A percentile compares a stretch with the other conserved stretches of the same genome.
phyloP scores from a whole-genome alignment of 2,329 filamentous ascomycete species.

The Nannizziopsis arthrosporioides region DNA sequence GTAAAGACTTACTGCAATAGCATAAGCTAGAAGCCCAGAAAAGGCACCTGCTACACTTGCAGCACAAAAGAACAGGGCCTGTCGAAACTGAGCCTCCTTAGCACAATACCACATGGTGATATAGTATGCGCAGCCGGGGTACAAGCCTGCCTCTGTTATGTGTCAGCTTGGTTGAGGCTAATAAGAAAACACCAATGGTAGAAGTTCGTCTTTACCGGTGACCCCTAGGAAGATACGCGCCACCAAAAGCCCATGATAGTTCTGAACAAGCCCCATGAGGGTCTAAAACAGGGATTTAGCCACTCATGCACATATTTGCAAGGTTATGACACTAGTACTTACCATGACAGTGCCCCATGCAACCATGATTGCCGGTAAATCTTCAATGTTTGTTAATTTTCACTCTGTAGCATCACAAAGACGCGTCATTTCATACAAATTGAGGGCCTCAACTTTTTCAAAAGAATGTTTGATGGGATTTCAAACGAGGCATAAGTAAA shows the following conservation, averaged over 20 bases:
- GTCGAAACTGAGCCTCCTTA: constrained; percentile 33
- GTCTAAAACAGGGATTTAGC: constrained; percentile 22
- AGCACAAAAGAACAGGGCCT: constrained; percentile 39
- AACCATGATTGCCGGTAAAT: constrained; percentile 25
- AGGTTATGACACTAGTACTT: not conserved
- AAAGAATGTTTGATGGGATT: constrained; percentile 21
- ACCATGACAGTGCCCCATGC: constrained; percentile 40
- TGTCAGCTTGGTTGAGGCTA: not conserved
- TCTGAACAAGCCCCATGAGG: constrained; percentile 40
- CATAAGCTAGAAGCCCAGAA: constrained; percentile 42
- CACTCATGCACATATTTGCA: not conserved
- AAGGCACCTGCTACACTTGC: constrained; percentile 42
- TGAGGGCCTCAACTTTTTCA: constrained; percentile 23
- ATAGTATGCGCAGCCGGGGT: constrained; percentile 36
- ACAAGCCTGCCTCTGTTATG: constrained; percentile 30
- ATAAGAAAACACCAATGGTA: not conserved
- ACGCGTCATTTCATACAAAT: constrained; percentile 14
- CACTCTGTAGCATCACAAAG: not conserved
- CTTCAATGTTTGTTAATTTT: constrained; percentile 3
- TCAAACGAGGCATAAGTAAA: constrained; percentile 19
- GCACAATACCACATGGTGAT: constrained; percentile 39
- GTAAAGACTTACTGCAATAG: constrained; percentile 31
- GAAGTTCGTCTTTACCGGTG: constrained; percentile 18
- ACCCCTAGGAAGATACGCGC: constrained; percentile 38
- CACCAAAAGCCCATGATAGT: constrained; percentile 36